Evolutionary conservation across 2,329 filamentous ascomycete genomes (phyloP).

Genomic region (Fusarium nanum): DNA sequence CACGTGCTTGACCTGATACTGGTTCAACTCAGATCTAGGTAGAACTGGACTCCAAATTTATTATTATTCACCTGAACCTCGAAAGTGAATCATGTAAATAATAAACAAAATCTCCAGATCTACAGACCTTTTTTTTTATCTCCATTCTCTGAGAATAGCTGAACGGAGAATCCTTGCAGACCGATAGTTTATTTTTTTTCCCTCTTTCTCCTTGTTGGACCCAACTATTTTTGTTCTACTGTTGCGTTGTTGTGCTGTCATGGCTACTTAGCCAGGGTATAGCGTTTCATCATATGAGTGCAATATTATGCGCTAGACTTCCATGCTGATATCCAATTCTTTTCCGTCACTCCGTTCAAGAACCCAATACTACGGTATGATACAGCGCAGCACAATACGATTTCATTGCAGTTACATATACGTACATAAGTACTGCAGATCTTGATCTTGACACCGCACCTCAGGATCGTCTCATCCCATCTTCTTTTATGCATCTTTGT

Average conservation of each 20-base stretch:
- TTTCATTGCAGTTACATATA: constrained; percentile 2
- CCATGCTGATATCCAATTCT: not conserved
- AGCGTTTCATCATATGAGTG: constrained; percentile 34
- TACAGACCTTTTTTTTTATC: not conserved
- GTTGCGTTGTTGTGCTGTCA: constrained; percentile 31
- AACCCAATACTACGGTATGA: not conserved
- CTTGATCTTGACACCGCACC: constrained; percentile 4
- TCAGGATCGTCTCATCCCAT: constrained; percentile 32
- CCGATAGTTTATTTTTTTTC: constrained; percentile 15
- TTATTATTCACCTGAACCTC: constrained; percentile 8
- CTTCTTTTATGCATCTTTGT: constrained; percentile 28
- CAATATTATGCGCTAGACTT: constrained; percentile 32
- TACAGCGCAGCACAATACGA: constrained; percentile 1
- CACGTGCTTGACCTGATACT: constrained; percentile 37
- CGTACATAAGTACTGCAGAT: constrained; percentile 15
- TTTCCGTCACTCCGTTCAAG: constrained; percentile 4
- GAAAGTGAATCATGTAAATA: not conserved
- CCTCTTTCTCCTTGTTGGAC: not conserved
- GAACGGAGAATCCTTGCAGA: constrained; percentile 28
- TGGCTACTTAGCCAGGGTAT: constrained; percentile 33
- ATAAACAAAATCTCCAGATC: constrained; percentile 13
- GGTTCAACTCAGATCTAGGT: constrained; percentile 8
- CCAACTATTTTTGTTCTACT: constrained; percentile 20
- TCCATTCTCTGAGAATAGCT: constrained; percentile 9
- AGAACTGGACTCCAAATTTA: constrained; percentile 1